phyloP scores from a whole-genome alignment of 1,139 yeast species.

The Cylindricascospora bacillispora region DNA sequence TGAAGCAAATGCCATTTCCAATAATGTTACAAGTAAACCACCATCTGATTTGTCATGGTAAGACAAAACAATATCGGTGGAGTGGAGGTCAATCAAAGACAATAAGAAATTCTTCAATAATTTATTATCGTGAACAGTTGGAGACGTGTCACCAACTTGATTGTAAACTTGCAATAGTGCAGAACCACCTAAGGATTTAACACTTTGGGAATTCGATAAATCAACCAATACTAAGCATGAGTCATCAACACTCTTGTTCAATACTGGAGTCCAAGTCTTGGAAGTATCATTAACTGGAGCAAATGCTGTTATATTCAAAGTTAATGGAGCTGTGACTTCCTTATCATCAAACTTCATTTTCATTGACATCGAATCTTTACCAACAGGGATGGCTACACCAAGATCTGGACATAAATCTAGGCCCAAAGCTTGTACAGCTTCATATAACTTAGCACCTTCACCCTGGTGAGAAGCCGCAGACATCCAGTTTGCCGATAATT shows the following conservation, averaged over 20 bases:
- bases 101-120: constrained; percentile 57
- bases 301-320: constrained; percentile 87
- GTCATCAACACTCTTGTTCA: constrained; percentile 38
- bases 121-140: constrained; percentile 63
- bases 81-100: constrained; percentile 59
- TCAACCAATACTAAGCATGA: constrained; percentile 71
- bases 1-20: constrained; percentile 97
- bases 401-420: constrained; percentile 87
- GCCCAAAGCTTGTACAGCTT: constrained; percentile 96
- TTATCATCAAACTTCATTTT: constrained; percentile 94
- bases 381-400: constrained; percentile 90
- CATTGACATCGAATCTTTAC: constrained; percentile 99
- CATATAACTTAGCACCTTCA: constrained; percentile 90
- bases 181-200: constrained; percentile 75
- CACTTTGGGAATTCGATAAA: constrained; percentile 43
- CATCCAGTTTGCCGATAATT: constrained; percentile 98
- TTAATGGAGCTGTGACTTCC: constrained; percentile 89
- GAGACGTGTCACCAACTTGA: constrained; percentile 72
- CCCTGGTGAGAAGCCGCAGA: constrained; percentile 92
- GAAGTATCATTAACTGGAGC: constrained; percentile 77
- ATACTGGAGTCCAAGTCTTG: constrained; percentile 90
- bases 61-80: constrained; percentile 54
- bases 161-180: constrained; percentile 89
- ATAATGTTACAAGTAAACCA: constrained; percentile 73
- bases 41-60: constrained; percentile 98